phyloP scores from a whole-genome alignment of 768 basidiomycete species.

The Tulasnella calospora region DNA sequence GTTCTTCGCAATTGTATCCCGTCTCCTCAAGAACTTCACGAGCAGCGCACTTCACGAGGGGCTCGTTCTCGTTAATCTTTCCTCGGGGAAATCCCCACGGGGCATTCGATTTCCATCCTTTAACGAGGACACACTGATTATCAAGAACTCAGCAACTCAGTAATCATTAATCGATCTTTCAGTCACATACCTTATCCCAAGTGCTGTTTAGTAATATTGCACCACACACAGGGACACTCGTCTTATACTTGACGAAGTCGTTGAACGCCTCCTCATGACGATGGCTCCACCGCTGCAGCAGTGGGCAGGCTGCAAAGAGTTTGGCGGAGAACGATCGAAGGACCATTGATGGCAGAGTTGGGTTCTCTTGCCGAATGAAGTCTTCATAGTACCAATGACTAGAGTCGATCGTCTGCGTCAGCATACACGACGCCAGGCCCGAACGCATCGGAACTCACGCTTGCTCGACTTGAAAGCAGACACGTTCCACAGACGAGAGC shows the following conservation, averaged over 20 bases:
- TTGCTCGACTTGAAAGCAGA: conserved; percentile 99
- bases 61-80: conserved; percentile 97
- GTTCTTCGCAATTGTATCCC: conserved; percentile 77
- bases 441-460: conserved; percentile 58
- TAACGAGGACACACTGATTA: conserved; percentile 88
- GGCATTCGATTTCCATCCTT: conserved; percentile 94
- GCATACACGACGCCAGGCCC: conserved; percentile 26
- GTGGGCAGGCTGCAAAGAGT: conserved; percentile 78
- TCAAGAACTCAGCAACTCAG: not conserved
- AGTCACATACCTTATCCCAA: conserved; percentile 81
- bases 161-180: not conserved
- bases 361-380: conserved; percentile 88
- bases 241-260: conserved; percentile 94
- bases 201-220: conserved; percentile 90
- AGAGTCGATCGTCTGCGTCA: conserved; percentile 27
- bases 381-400: conserved; percentile 99
- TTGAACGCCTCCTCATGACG: conserved; percentile 83
- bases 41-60: conserved; percentile 74
- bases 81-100: conserved; percentile 99
- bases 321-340: conserved; percentile 92
- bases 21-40: conserved; percentile 97
- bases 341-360: conserved; percentile 76
- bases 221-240: conserved; percentile 92
- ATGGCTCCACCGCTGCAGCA: conserved; percentile 75
- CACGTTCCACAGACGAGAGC: conserved; percentile 80